Evolutionary conservation across 2,329 filamentous ascomycete genomes (phyloP), one percentile per base, ranked within the genome.

Genomic region (Talaromyces sp.): DNA sequence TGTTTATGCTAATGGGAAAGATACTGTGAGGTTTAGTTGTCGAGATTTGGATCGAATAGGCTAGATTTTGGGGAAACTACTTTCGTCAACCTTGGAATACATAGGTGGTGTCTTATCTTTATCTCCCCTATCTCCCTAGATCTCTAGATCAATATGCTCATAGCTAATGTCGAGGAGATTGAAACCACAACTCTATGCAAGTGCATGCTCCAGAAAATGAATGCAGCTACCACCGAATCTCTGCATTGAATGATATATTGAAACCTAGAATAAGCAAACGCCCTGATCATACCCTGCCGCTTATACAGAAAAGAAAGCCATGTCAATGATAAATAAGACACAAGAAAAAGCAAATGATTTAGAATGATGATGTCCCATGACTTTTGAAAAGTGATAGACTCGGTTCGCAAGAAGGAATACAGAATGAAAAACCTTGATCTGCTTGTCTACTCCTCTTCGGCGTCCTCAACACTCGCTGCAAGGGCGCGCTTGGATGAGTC

Each of bases 401-500:
- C 31, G 4, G 38, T 27, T 43, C 3, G 36, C 7, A 25, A 29
- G n/a, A 40, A 29, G 36, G 27, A 29, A 43, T 36, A 58, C 11
- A 13, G 2, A 29, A 19, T n/a, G 22, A n/a, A 38, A 15, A 19
- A 29, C 3, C 7, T 62, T 5, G 29, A 17, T 34, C 15, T 19
- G 25, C 56, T 22, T 19, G 45, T 69, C 74, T 59, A 79, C 69
- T 80, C 77, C 19, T 79, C 77, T 22, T 73, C 70, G 1, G 72
- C 79, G 66, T 83, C 82, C 69, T 84, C 82, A 19, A 83, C 81
- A 61, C 77, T 75, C 5, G 81, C 77, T 2, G 78, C 71, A 29
- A 81, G 71, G 65, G 78, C 72, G 65, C 81, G 77, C 69, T 79
- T 80, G 31, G 65, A 59, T 1, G 61, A 31, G 1, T 31, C 40